Base-by-base conservation (phyloP, 257 asterid species). In the Coffea eugenioides region DNA sequence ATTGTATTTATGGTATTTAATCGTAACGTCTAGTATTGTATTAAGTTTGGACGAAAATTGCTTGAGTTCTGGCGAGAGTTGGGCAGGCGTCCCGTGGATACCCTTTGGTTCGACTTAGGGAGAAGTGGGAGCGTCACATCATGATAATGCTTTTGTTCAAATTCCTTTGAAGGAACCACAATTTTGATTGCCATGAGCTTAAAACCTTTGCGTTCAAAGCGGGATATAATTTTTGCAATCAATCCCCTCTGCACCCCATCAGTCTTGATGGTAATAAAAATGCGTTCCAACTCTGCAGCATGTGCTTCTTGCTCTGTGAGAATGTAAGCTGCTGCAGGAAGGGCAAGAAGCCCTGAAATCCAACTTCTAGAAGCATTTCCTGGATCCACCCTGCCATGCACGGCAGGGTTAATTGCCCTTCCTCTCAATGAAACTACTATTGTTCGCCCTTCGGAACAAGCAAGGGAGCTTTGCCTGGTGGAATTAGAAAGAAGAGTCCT, bases 201-300 rank as follows among this genome's bases (percentile, higher is more conserved):
- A 81, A 84, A 96, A 62, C 99, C 99, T 86, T 96, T 96, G 66
- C 97, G 90, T 83, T 96, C 98, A 80, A 96, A 96, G 59, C 98
- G 95, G 25, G 97, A 85, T 77, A 96, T 65, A 83, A 96, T 96
- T 89, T 96, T 98, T 56, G 98, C 81, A 83, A 96, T 96, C 99
- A 96, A 83, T 79, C 97, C 98, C 85, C 99, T 92, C 81, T 96
- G 99, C 78, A 94, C 98, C 81, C 99, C 99, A 89, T 94, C 99
- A 13, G 99, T 97, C 89, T 96, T 96, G 89, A 96, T 96, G 84
- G 99, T 97, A 74, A 96, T 96, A 80, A 96, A 96, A 78, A 97
- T 92, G 52, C 93, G 91, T 87, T 96, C 99, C 92, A 90, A 74
- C 99, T 96, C 89, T 1, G 97, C 97, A 80, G 99, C 99, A 86